A percentile compares a stretch with the other conserved stretches of the same genome.
These are phyloP conservation scores for Entomortierella lignicola DNA, from an alignment of 192 early-diverging fungal species.

Conservation along the genomic window DNA sequence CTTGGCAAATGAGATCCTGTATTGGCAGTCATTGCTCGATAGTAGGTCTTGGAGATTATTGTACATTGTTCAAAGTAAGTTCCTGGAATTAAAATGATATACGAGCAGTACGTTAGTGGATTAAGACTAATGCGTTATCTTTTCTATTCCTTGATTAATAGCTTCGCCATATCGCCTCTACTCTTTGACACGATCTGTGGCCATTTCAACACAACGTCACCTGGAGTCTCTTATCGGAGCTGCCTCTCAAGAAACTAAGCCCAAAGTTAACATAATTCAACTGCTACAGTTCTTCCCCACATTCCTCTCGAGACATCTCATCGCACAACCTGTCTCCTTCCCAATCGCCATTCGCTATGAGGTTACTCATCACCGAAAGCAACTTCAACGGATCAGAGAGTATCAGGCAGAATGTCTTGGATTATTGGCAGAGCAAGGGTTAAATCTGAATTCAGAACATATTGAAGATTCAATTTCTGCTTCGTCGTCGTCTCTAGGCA, in stretches of 20 bases:
- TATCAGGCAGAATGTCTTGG: constrained; percentile 75
- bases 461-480: constrained; percentile 26
- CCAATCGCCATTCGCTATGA: constrained; percentile 67
- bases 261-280: constrained; percentile 7
- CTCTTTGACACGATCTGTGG: constrained; percentile 19
- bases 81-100: constrained; percentile 1
- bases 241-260: constrained; percentile 5
- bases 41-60: constrained; percentile 51
- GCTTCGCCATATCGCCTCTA: constrained; percentile 35
- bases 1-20: constrained; percentile 69
- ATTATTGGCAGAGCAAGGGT: constrained; percentile 62
- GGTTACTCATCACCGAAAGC: constrained; percentile 62
- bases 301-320: constrained; percentile 39
- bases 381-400: constrained; percentile 61
- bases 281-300: constrained; percentile 44
- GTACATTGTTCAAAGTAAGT: constrained; percentile 64
- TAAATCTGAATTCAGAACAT: constrained; percentile 51
- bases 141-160: constrained; percentile 3
- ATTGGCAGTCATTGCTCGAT: constrained; percentile 70
- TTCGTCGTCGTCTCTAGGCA: constrained; percentile 6
- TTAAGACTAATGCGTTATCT: not conserved
- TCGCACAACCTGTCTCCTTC: constrained; percentile 52
- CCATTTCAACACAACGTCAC: constrained; percentile 20
- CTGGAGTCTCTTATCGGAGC: constrained; percentile 37
- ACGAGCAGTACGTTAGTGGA: too few species aligned